Evolutionary conservation across 305 asterid genomes (phyloP), one percentile per base, ranked within the genome.

Genomic region (Solanum hybrid): DNA sequence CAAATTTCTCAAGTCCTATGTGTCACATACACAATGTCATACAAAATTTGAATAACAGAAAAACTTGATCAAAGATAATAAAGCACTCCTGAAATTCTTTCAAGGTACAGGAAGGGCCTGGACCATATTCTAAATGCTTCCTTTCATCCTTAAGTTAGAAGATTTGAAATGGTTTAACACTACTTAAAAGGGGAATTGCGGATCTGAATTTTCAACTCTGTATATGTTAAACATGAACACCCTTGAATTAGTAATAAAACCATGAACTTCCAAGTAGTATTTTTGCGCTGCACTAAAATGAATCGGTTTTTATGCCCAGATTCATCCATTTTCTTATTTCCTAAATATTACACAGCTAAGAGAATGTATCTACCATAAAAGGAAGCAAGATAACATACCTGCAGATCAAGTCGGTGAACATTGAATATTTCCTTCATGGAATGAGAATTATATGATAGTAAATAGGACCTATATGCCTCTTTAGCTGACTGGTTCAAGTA

Each of bases 401-500:
- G 96, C 29, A 96, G 89, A 91, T 98, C 98, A 69, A 98, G 98
- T 72, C 95, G 92, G 90, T 95, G 98, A 42, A 96, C 97, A 89
- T 96, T 94, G 90, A 98, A 98, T 81, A 96, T 96, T 71, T 98
- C 98, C 93, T 98, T 96, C 99, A 94, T 93, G 66, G 99, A 94
- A 92, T 96, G 99, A 4, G 99, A 96, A 90, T 96, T 95, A 91
- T 97, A 97, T 2, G 99, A 96, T 79, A 94, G 94, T 66, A 96
- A 92, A 89, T 96, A 98, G 86, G 98, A 91, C 92, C 98, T 93
- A 93, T 98, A 98, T 10, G 99, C 99, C 71, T 96, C 99, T 94
- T 95, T 98, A 56, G 99, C 99, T 0, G 97, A 96, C 93, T 98
- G 94, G 89, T 95, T 95, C 92, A 98, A 86, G 85, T 96, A 91